Percentiles rank a stretch among this genome's conserved stretches.
phyloP scores from a whole-genome alignment of 2,329 filamentous ascomycete genomes.

The Zasmidium angulare region DNA sequence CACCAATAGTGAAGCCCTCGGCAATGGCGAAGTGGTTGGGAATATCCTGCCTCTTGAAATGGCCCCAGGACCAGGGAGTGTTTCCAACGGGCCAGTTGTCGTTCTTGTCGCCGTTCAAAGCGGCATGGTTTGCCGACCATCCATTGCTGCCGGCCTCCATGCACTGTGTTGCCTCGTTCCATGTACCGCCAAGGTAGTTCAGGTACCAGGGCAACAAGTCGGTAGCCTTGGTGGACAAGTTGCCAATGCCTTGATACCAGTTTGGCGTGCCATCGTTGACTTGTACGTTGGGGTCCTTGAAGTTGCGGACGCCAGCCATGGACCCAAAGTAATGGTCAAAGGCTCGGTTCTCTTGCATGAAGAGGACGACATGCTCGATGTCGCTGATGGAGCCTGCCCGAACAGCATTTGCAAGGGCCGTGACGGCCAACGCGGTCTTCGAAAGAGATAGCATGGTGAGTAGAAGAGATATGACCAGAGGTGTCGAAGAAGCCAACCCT shows the following conservation, averaged over 20 bases:
- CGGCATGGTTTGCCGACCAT: slow-evolving; percentile 54
- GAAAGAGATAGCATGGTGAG: slow-evolving; percentile 9
- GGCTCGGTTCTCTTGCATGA: slow-evolving; percentile 56
- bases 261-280: slow-evolving; percentile 32
- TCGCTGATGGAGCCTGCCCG: slow-evolving; percentile 37
- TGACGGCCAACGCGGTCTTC: slow-evolving; percentile 4
- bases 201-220: slow-evolving; percentile 56
- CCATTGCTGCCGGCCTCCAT: slow-evolving; percentile 58
- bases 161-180: slow-evolving; percentile 56
- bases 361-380: slow-evolving; percentile 58
- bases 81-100: slow-evolving; percentile 56
- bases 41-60: slow-evolving; percentile 53
- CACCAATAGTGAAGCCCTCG: slow-evolving; percentile 55
- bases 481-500: not conserved
- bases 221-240: slow-evolving; percentile 43
- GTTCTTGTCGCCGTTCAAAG: slow-evolving; percentile 57
- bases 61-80: slow-evolving; percentile 55
- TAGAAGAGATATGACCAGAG: not conserved
- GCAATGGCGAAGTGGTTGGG: slow-evolving; percentile 57
- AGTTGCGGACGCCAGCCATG: slow-evolving; percentile 16
- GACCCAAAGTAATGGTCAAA: slow-evolving; percentile 39
- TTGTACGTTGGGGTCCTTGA: slow-evolving; percentile 53
- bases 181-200: slow-evolving; percentile 53
- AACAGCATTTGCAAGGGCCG: slow-evolving; percentile 3
- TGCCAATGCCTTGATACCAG: slow-evolving; percentile 49